These are phyloP conservation scores for Coriolopsis trogii DNA, from an alignment of 1,284 basidiomycete genomes.

Conservation along the genomic window DNA sequence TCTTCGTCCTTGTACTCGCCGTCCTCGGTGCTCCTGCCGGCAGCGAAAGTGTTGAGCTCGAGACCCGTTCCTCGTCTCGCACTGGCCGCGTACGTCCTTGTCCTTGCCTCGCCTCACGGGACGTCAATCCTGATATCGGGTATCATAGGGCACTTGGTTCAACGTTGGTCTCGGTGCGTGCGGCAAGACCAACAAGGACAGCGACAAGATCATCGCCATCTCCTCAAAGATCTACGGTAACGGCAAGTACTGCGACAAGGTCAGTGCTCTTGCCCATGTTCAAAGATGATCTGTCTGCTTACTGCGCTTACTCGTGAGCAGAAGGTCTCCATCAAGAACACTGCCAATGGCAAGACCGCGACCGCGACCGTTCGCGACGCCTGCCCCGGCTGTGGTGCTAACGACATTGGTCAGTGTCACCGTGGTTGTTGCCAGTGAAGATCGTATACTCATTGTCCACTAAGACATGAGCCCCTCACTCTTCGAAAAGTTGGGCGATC, in stretches of 20 bases:
- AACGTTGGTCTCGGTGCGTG: constrained; percentile 39
- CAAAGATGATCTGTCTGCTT: background rate
- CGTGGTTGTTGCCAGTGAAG: background rate
- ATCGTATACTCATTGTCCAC: background rate
- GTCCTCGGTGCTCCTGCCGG: constrained; percentile 11
- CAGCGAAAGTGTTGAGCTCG: constrained; percentile 1
- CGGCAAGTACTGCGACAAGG: constrained; percentile 21
- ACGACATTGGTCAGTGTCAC: constrained; percentile 21
- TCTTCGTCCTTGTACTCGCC: constrained; percentile 14
- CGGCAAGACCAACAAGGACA: constrained; percentile 35
- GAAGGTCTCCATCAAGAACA: constrained; percentile 22
- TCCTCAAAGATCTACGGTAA: constrained; percentile 18
- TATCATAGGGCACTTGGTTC: constrained; percentile 44
- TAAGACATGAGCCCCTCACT: constrained; percentile 31
- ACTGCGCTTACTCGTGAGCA: constrained; percentile 1
- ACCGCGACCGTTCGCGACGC: constrained; percentile 20
- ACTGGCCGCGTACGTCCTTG: constrained; percentile 14
- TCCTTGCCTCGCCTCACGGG: background rate
- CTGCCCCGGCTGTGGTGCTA: constrained; percentile 20
- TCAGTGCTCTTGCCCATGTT: background rate
- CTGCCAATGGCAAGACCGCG: constrained; percentile 20
- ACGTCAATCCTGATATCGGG: constrained; percentile 3
- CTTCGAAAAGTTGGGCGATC: constrained; percentile 25
- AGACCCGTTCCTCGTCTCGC: constrained; percentile 18
- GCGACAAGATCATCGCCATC: constrained; percentile 40